Base-by-base conservation (phyloP, 306 rosid species). In the Vigna trinervia region DNA sequence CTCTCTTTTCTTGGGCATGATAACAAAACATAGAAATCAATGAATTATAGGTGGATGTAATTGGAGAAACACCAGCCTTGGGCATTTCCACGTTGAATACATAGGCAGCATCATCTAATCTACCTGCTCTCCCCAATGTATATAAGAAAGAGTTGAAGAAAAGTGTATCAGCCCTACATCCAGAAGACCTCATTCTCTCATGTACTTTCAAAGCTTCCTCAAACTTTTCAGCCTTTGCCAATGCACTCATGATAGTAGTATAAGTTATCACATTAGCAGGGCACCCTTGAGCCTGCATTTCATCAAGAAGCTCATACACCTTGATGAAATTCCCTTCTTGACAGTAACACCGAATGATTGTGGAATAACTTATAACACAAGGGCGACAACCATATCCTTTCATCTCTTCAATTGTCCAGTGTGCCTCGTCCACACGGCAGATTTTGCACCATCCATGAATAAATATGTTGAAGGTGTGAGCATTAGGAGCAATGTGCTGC, bases 331-430 rank as follows among this genome's bases (percentile, higher is more conserved):
- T 80, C 81, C 26, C 71, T 52, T 75, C 89, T 61, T 48, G 72
- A 68, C 97, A 89, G 76, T 92, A 90, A 59, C 86, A 89, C 45
- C 66, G 86, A 54, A 90, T 80, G 61, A 94, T 89, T 61, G 85
- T 90, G 2, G 98, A 88, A 75, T 89, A 94, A 80, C 97, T 92
- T 56, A 92, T 87, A 43, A 87, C 95, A 68, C 93, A 90, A 56
- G 97, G 98, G 65, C 48, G 73, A 82, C 17, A 84, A 22, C 95
- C 95, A 5, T 90, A 83, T 11, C 97, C 97, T 81, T 87, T 94
- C 98, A 94, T 94, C 86, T 94, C 98, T 71, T 89, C 86, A 22
- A 92, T 84, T 0, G 96, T 94, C 97, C 98, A 94, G 72, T 86
- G 88, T 0, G 97, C 97, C 86, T 94, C 97, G 1, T 94, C 97